These are phyloP conservation scores for Linum tenue DNA, from an alignment of 345 rosid genomes.

Conservation along the genomic window DNA sequence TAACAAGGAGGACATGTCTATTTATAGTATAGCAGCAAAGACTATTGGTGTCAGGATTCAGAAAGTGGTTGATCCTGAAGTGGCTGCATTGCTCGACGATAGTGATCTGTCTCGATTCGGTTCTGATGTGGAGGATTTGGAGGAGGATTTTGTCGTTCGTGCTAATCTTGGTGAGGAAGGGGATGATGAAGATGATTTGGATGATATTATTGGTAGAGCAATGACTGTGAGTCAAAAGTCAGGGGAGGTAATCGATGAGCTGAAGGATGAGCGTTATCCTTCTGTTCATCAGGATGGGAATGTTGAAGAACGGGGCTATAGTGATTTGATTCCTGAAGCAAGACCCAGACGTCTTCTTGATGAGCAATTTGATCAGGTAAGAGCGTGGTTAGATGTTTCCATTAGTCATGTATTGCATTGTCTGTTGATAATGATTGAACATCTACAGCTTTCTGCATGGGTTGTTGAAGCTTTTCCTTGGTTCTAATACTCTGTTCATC, in stretches of 20 bases:
- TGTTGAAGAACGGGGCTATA: not conserved
- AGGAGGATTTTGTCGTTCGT: constrained; percentile 72
- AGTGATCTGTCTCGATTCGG: constrained; percentile 70
- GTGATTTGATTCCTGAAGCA: constrained; percentile 12
- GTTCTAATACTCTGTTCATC: constrained; percentile 1
- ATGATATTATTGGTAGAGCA: constrained; percentile 10
- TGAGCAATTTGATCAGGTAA: constrained; percentile 62
- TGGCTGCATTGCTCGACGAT: constrained; percentile 71
- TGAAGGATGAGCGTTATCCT: not conserved
- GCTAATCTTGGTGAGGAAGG: constrained; percentile 47
- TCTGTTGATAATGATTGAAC: too few relatives aligned
- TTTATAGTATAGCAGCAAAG: constrained; percentile 51
- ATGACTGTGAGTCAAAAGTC: constrained; percentile 13
- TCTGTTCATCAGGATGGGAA: constrained; percentile 13
- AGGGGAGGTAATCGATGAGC: constrained; percentile 14
- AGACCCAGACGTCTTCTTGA: constrained; percentile 46
- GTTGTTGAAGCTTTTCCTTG: not conserved
- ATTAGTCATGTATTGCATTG: too few relatives aligned
- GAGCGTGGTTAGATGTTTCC: constrained; percentile 11
- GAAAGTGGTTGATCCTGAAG: constrained; percentile 72
- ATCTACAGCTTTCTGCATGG: too few relatives aligned
- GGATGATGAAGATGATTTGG: constrained; percentile 16
- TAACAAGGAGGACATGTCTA: constrained; percentile 34
- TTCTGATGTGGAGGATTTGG: constrained; percentile 81
- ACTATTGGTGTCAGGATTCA: constrained; percentile 48